Evolutionary conservation across 1,284 basidiomycete species (phyloP).

Genomic region (Neotropicomus parvogracilis): DNA sequence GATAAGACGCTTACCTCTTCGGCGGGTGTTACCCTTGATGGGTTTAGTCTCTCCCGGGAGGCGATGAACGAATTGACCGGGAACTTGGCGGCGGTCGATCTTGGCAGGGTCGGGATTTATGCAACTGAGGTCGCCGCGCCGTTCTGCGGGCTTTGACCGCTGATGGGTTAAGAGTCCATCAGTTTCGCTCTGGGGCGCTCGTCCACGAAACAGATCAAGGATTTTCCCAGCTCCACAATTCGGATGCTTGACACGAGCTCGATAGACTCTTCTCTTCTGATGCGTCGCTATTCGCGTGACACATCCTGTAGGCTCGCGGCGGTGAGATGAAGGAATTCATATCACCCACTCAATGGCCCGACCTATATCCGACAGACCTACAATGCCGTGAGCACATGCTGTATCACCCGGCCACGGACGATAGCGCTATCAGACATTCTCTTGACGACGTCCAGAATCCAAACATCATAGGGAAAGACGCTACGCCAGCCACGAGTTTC

Average conservation of each 20-base stretch:
- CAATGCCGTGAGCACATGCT: not conserved
- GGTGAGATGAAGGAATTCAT: not conserved
- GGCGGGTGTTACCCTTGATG: slow-evolving; percentile 28
- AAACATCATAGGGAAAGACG: slow-evolving; percentile 48
- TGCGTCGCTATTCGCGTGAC: not conserved
- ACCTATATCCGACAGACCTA: slow-evolving; percentile 27
- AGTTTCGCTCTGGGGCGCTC: not conserved
- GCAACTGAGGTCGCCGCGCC: slow-evolving; percentile 23
- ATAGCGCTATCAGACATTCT: slow-evolving; percentile 57
- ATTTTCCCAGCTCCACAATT: not conserved
- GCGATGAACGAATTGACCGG: slow-evolving; percentile 37
- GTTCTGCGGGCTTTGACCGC: slow-evolving; percentile 22
- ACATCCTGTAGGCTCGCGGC: not conserved
- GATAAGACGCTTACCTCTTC: slow-evolving; percentile 22
- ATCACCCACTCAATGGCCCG: not conserved
- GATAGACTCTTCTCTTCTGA: not conserved
- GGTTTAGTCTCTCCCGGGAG: slow-evolving; percentile 36
- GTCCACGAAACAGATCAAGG: not conserved
- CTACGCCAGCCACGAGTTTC: slow-evolving; percentile 33
- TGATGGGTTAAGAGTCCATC: not conserved
- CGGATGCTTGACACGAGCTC: not conserved
- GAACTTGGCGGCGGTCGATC: slow-evolving; percentile 24
- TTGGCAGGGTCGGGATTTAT: slow-evolving; percentile 27
- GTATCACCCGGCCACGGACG: slow-evolving; percentile 49
- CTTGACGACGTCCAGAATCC: slow-evolving; percentile 51